Evolutionary conservation across 768 basidiomycete genomes (phyloP), one percentile per base, ranked within the genome.

Genomic region (Crucibulum laeve): DNA sequence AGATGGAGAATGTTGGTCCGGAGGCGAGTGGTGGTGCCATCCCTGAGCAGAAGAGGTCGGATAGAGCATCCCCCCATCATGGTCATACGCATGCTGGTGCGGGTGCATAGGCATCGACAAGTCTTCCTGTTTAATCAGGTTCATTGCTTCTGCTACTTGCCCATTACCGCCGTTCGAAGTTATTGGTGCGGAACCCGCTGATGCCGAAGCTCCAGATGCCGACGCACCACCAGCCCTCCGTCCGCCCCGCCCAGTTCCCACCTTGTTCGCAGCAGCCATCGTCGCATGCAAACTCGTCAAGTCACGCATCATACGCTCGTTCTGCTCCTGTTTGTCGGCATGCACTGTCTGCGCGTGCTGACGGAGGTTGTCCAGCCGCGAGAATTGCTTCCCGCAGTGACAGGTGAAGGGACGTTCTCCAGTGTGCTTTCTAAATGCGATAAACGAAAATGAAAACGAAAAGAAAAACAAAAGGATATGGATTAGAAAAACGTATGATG

Each of bases 291-390:
- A 75, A 4, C 78, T 75, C 38, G 87, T 87, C 48, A 94, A 79
- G 46, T 91, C 86, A 52, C 87, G 82, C 88, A 93, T 92, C 89
- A 91, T 92, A 41, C 77, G 70, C 60, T 90, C 87, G 69, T 94
- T 94, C 65, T 82, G 78, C 0, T 87, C 87, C 61, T 81, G 81
- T 70, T 91, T 89, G 61, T 96, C 92, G n/a, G 91, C 83, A 56
- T 98, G 95, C 1, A 96, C 93, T 4, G 94, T 95, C 73, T 94
- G 89, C 0, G 93, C 91, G 63, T 98, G 95, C 60, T 98, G 95
- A 36, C 95, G 84, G 2, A 98, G 78, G 58, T 98, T 98, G 67
- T 98, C 95, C 59, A 98, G 83, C 10, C 95, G 83, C 4, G 91
- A 93, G 60, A 97, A 97, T 52, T 94, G 86, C 63, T 95, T 94